phyloP scores from a whole-genome alignment of 345 rosid genomes.

The Schrenkiella parvula region DNA sequence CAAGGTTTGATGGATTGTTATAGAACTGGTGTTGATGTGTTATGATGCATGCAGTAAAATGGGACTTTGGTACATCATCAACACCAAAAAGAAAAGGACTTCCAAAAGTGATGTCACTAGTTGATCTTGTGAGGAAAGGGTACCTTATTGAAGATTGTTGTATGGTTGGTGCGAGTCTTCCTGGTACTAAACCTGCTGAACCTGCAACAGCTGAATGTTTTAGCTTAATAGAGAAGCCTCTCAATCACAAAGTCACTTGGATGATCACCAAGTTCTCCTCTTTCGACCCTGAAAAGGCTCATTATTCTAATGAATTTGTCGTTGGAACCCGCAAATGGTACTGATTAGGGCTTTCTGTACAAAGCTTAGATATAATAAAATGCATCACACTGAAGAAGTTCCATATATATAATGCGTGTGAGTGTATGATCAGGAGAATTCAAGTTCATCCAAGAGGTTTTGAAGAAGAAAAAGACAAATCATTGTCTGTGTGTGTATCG shows the following conservation, averaged over 20 bases:
- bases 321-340: conserved; percentile 30
- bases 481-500: conserved; percentile 16
- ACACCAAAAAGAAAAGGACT: no score
- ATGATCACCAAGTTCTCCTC: conserved; percentile 16
- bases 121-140: conserved; percentile 8
- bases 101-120: not conserved
- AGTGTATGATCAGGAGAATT: conserved; percentile 14
- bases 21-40: no score
- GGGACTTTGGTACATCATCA: no score
- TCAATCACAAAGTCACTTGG: conserved; percentile 30
- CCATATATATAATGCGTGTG: not conserved
- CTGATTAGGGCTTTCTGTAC: no score
- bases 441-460: conserved; percentile 13
- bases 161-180: conserved; percentile 23
- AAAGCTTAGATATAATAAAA: no score
- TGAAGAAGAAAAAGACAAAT: not conserved
- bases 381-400: not conserved
- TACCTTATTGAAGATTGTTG: conserved; percentile 20
- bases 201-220: conserved; percentile 19
- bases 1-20: no score
- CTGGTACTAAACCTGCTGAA: not conserved
- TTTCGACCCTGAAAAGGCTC: not conserved
- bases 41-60: no score
- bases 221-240: conserved; percentile 23
- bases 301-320: conserved; percentile 20